Base-by-base conservation (phyloP, 2,329 filamentous ascomycete species). In the Karstenula rhodostoma region DNA sequence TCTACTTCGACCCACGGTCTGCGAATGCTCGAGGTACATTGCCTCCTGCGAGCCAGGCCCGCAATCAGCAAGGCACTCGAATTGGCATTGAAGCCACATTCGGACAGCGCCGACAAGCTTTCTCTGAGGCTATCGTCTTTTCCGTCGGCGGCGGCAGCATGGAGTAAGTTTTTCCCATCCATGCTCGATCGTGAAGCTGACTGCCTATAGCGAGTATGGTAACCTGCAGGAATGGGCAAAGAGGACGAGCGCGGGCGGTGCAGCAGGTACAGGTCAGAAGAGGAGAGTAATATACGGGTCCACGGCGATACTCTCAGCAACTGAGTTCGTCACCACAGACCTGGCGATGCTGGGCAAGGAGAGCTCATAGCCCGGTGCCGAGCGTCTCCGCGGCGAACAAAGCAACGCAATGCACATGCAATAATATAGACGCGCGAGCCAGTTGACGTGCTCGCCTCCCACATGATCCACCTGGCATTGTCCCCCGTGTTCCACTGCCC, bases 171-270 rank as follows among this genome's bases (percentile, higher is more conserved):
- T 6, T 7, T 47, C 46, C 8, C 17, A 15, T 17, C n/a, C 19
- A 22, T 22, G 4, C 23, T n/a, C 17, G 7, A n/a, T 19, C 35
- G 22, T 12, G 17, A 57, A 35, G 32, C 55, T 61, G 43, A 32
- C 6, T 17, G 7, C 6, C 19, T 5, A 29, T 29, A 62, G 60
- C 70, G 95, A 99, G 77, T 99, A 98, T 76, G 94, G 94, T 22
- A 99, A 99, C 78, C 77, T 99, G 75, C 93, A 97, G 76, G 95
- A 98, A 74, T 99, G 95, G 95, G 93, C 94, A 5, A 88, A 87
- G 77, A 86, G 94, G 66, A 93, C 92, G 50, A 83, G 84, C 50
- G 87, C 87, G 15, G 79, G 79, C 37, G 83, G 82, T 44, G 80
- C 79, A 15, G 79, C 82, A 6, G 76, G 81, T 51, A 80, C 80